Conservation (phyloP, 306 rosid species). For the Castanopsis chinensis region DNA sequence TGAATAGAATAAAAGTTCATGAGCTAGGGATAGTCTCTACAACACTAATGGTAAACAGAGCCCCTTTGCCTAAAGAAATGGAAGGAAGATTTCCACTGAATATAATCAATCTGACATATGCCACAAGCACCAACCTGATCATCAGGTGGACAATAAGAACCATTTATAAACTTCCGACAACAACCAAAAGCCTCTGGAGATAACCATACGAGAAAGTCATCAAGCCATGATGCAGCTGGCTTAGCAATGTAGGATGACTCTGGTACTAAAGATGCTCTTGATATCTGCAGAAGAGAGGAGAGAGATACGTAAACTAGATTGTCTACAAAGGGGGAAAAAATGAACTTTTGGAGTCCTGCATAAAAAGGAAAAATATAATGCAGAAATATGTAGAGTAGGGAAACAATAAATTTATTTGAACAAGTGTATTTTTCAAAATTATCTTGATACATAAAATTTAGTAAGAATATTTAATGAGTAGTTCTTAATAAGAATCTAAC, state of each 20-base stretch:
- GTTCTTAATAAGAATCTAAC: background rate
- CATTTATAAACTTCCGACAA: constrained; percentile 84
- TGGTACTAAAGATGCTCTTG: constrained; percentile 78
- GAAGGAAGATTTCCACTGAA: background rate
- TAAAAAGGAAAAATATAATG: background rate
- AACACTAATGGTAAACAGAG: background rate
- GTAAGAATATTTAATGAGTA: background rate
- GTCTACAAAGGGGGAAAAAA: no score
- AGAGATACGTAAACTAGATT: background rate
- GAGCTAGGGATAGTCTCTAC: background rate
- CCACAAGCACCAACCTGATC: constrained; percentile 69
- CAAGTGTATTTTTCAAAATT: background rate
- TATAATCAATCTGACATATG: constrained; percentile 9
- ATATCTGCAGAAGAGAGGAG: constrained; percentile 61
- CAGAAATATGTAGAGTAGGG: background rate
- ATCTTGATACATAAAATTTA: background rate
- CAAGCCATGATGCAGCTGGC: constrained; percentile 99
- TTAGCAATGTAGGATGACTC: constrained; percentile 85
- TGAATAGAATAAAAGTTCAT: background rate
- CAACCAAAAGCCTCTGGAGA: constrained; percentile 99
- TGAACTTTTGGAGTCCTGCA: background rate
- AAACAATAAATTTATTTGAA: background rate
- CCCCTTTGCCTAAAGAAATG: constrained; percentile 10
- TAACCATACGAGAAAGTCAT: constrained; percentile 96
- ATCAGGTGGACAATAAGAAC: constrained; percentile 94